Conservation (phyloP, 495 filamentous ascomycete genomes). For the Penicillium flavigenum region DNA sequence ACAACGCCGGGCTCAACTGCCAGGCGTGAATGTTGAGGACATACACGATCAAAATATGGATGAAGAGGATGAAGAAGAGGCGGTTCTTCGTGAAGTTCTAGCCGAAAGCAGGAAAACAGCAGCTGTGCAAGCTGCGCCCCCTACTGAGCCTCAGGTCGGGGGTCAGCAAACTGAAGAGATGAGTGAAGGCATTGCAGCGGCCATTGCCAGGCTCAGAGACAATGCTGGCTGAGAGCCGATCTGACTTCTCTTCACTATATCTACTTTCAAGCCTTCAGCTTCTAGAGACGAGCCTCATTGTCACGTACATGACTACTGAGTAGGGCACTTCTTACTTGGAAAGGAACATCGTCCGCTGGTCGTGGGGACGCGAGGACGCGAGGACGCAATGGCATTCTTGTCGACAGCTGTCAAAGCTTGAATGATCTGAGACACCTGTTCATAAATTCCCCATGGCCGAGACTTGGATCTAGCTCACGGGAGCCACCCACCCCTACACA, state of each 20-base stretch:
- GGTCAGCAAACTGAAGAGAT: slow-evolving; percentile 18
- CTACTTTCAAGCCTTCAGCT: not conserved
- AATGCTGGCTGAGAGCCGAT: slow-evolving; percentile 41
- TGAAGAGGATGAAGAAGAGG: slow-evolving; percentile 26
- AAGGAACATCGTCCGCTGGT: not conserved
- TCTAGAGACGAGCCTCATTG: too few species aligned
- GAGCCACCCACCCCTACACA: not conserved
- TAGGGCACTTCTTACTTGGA: not conserved
- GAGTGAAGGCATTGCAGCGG: slow-evolving; percentile 31
- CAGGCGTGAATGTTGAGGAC: slow-evolving; percentile 34
- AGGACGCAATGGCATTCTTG: not conserved
- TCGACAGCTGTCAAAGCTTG: not conserved
- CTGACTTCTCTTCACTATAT: not conserved
- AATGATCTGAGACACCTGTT: not conserved
- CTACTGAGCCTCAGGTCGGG: not conserved
- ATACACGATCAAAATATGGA: slow-evolving; percentile 27
- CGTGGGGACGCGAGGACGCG: not conserved
- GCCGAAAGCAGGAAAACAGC: slow-evolving; percentile 16
- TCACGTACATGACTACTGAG: not conserved
- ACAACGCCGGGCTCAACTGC: slow-evolving; percentile 23
- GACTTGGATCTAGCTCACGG: not conserved
- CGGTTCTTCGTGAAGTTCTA: slow-evolving; percentile 21
- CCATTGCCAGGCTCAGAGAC: slow-evolving; percentile 24
- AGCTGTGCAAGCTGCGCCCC: not conserved
- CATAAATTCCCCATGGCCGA: not conserved